Base-by-base conservation (phyloP, 495 filamentous ascomycete genomes). In the Antarctomyces pellizariae region DNA sequence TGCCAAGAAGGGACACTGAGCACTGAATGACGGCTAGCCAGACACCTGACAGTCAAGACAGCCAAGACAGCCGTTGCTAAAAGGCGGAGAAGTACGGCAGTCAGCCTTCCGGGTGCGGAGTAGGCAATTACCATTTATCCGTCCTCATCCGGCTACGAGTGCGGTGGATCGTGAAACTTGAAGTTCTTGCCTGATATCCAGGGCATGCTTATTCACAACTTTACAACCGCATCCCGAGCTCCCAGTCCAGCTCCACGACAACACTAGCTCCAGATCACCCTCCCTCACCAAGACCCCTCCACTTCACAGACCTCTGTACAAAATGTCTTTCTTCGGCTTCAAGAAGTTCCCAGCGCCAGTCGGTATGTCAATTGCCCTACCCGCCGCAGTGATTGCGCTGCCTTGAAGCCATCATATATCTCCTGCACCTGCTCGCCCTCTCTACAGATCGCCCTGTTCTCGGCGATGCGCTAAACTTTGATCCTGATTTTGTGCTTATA, bases 311-410 rank as follows among this genome's bases (percentile, higher is more conserved):
- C 36, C 35, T 34, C 30, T 49, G 50, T 44, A 42, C 57, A 71
- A 46, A 35, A 80, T 83, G 77, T 62, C 67, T 56, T 57, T 77
- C 52, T 62, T 92, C 49, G 70, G 70, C n/a, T n/a, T n/a, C 30
- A 91, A 89, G 68, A 92, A 91, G 64, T 95, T 83, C 60, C 75
- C 75, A 41, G 64, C 69, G 37, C 74, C 76, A 24, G 50, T 91
- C 42, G 62, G 84, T 92, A 72, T 36, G 82, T 71, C 42, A 38
- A 48, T 43, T 46, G 28, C 25, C 20, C 26, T 24, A 13, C 14
- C 11, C 16, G 15, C 22, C 16, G 2, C 24, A 14, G 13, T 21
- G 21, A 11, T 12, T 5, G 5, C 23, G n/a, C 4, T 21, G 21
- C 18, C 23, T 30, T n/a, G n/a, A n/a, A n/a, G n/a, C n/a, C n/a